These are phyloP conservation scores for Candida xyloterini DNA, from an alignment of 805 yeast species.

Conservation along the genomic window DNA sequence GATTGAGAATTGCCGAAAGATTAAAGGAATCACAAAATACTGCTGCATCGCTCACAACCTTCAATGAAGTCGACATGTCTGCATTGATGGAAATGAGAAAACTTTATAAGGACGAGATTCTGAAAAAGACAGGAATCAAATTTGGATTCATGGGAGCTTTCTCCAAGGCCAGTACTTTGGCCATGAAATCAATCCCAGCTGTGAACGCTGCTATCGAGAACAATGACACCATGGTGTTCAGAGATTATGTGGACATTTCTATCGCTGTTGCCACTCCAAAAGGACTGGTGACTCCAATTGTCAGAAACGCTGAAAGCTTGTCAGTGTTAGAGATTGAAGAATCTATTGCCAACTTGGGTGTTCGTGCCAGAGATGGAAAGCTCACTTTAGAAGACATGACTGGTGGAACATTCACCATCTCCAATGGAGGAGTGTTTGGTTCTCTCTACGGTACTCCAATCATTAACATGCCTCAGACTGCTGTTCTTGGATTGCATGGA, in stretches of 20 bases:
- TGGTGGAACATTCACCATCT: slow-evolving; percentile 98
- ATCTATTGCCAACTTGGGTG: slow-evolving; percentile 78
- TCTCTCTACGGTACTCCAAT: slow-evolving; percentile 98
- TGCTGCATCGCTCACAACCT: slow-evolving; percentile 95
- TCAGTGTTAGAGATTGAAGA: slow-evolving; percentile 85
- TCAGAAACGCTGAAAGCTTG: slow-evolving; percentile 92
- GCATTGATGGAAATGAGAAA: slow-evolving; percentile 90
- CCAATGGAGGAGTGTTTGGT: slow-evolving; percentile 99
- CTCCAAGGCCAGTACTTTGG: slow-evolving; percentile 88
- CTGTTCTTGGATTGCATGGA: slow-evolving; percentile 96
- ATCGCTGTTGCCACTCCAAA: slow-evolving; percentile 99
- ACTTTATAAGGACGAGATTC: slow-evolving; percentile 92
- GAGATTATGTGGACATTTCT: slow-evolving; percentile 94
- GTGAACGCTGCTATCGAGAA: slow-evolving; percentile 93
- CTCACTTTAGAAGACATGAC: slow-evolving; percentile 97
- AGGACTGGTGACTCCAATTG: slow-evolving; percentile 97
- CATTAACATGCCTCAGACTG: slow-evolving; percentile 97
- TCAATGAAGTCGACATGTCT: slow-evolving; percentile 97
- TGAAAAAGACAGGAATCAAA: slow-evolving; percentile 90
- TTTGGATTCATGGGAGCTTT: slow-evolving; percentile 99
- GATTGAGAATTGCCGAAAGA: slow-evolving; percentile 97
- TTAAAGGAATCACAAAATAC: slow-evolving; percentile 99
- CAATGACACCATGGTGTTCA: slow-evolving; percentile 88
- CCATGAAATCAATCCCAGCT: slow-evolving; percentile 92
- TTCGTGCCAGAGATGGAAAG: slow-evolving; percentile 95